A percentile compares a stretch with the other conserved stretches of the same genome.
These are phyloP conservation scores for Wolfiporia cocos DNA, from an alignment of 1,284 basidiomycete species.

Conservation along the genomic window DNA sequence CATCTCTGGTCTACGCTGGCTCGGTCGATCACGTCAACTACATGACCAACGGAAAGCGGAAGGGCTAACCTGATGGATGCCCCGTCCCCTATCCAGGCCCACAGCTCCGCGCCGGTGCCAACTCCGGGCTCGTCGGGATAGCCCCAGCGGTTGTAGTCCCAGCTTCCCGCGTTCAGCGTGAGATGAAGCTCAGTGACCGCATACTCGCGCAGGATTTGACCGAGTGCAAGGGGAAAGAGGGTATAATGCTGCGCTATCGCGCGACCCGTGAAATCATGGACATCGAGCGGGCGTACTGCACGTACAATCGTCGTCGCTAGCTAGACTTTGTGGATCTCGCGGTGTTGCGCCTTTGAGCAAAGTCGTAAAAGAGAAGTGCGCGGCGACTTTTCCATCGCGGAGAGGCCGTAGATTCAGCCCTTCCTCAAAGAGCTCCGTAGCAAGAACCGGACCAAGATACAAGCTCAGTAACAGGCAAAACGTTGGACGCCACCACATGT, in stretches of 20 bases:
- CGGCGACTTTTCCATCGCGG: conserved; percentile 77
- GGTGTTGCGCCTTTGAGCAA: conserved; percentile 48
- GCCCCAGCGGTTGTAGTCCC: conserved; percentile 87
- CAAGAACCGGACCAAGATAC: conserved; percentile 1
- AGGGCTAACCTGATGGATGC: conserved; percentile 41
- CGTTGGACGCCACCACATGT: too few species aligned
- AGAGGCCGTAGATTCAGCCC: conserved; percentile 69
- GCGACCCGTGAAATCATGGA: conserved; percentile 2
- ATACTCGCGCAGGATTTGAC: conserved; percentile 82
- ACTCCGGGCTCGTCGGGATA: conserved; percentile 74
- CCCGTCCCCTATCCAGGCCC: conserved; percentile 80
- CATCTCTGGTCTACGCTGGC: conserved; percentile 70
- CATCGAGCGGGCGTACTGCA: conserved; percentile 7
- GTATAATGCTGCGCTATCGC: conserved; percentile 71
- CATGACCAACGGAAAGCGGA: background rate
- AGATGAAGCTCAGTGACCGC: conserved; percentile 85
- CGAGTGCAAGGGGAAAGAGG: conserved; percentile 79
- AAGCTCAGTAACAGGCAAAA: background rate
- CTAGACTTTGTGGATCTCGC: conserved; percentile 43
- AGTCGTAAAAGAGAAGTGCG: conserved; percentile 82
- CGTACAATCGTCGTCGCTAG: conserved; percentile 48
- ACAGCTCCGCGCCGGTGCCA: conserved; percentile 82
- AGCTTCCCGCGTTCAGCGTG: conserved; percentile 84
- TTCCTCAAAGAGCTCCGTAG: conserved; percentile 57
- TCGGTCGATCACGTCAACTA: background rate